phyloP scores from a whole-genome alignment of 441 rosid species.

The Euphorbia schlechtendalii region DNA sequence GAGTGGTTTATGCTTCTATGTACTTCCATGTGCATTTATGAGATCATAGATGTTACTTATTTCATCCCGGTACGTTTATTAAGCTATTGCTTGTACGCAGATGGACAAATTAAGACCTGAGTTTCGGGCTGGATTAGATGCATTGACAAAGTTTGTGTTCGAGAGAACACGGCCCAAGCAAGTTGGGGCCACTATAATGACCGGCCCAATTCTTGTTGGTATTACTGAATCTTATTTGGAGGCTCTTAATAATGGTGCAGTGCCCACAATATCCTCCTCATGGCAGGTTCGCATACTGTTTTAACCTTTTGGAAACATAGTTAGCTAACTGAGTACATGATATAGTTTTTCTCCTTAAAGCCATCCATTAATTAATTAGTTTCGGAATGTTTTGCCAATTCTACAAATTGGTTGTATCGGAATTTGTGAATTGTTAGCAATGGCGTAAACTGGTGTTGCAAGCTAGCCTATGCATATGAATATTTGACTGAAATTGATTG shows the following conservation, averaged over 20 bases:
- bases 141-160: conserved; percentile 87
- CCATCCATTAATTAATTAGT: neutral
- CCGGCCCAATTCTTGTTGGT: conserved; percentile 92
- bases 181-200: conserved; percentile 81
- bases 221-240: conserved; percentile 81
- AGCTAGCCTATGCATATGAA: neutral
- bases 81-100: conserved; percentile 34
- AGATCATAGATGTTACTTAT: neutral
- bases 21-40: conserved; percentile 9
- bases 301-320: neutral
- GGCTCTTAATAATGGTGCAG: conserved; percentile 97
- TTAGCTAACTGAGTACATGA: neutral
- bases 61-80: conserved; percentile 3
- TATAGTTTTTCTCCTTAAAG: neutral
- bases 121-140: conserved; percentile 82
- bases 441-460: neutral
- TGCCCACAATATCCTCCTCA: conserved; percentile 92
- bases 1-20: conserved; percentile 24
- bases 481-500: too few species aligned
- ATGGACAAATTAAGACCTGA: conserved; percentile 74
- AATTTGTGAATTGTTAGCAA: too few species aligned
- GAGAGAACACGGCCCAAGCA: conserved; percentile 99
- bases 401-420: too few species aligned
- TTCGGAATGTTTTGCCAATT: too few species aligned
- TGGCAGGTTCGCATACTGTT: conserved; percentile 76